Evolutionary conservation across 306 rosid genomes (phyloP).

Genomic region (Dalbergia cultrata): DNA sequence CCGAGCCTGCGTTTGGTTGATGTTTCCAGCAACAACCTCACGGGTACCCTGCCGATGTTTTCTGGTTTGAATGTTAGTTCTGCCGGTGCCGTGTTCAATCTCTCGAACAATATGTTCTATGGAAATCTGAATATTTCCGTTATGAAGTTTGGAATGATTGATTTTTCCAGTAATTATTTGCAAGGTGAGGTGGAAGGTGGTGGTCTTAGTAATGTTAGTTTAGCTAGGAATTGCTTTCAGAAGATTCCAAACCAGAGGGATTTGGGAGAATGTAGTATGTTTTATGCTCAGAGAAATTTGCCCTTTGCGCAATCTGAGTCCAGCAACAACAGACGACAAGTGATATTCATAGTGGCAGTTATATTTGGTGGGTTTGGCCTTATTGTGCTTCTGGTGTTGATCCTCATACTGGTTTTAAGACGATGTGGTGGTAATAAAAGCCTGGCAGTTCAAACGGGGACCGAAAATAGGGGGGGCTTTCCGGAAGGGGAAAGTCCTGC

Average conservation of each 20-base stretch:
- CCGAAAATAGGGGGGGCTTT: conserved; percentile 61
- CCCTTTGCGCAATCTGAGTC: conserved; percentile 48
- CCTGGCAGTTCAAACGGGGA: conserved; percentile 53
- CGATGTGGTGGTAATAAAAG: conserved; percentile 47
- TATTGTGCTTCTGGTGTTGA: conserved; percentile 62
- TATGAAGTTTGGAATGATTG: conserved; percentile 51
- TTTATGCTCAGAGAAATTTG: conserved; percentile 58
- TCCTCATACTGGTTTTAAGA: conserved; percentile 61
- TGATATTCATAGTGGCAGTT: conserved; percentile 74
- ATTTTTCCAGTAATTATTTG: conserved; percentile 83
- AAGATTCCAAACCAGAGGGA: conserved; percentile 61
- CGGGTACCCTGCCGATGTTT: conserved; percentile 60
- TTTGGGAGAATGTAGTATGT: conserved; percentile 61
- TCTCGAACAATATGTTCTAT: conserved; percentile 77
- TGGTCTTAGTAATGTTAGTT: conserved; percentile 51
- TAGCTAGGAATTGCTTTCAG: conserved; percentile 73
- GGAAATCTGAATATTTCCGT: conserved; percentile 61
- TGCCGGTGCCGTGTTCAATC: conserved; percentile 55
- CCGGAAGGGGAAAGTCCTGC: conserved; percentile 59
- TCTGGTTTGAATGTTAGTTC: conserved; percentile 43
- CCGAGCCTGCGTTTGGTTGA: conserved; percentile 65
- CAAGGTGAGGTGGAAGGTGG: conserved; percentile 58
- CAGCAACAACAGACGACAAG: conserved; percentile 48
- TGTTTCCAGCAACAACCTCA: conserved; percentile 70
- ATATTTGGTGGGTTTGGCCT: conserved; percentile 83